Base-by-base conservation (phyloP, 2,329 filamentous ascomycete species). In the Davidsoniella neocaledoniae region DNA sequence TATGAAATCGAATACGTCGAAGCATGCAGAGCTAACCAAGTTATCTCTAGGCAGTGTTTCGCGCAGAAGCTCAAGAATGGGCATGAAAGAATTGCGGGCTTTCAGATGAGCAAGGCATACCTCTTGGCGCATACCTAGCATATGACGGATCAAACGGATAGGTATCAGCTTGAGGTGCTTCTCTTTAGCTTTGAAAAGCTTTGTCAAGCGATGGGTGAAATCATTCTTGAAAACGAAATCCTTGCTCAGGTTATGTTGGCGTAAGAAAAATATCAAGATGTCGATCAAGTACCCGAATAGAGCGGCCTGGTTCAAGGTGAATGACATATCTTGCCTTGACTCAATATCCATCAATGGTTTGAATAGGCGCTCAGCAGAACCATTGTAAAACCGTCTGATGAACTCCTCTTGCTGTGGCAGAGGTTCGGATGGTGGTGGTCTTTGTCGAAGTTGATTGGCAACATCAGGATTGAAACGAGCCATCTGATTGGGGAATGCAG, bases 131-230 rank as follows among this genome's bases (percentile, higher is more conserved):
- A 94, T 72, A 43, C 80, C 79, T 52, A 95, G 75, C 54, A 94
- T 76, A 42, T 84, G 85, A 33, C 90, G 83, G 68, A 96, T 90
- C 66, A 94, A 95, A 61, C 94, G 91, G 56, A 98, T 75, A 5
- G 88, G 86, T 58, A 86, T 85, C 88, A 98, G 75, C 64, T 90
- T 88, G 55, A 98, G 68, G 62, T 94, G 88, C 68, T 96, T 96
- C 64, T 96, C 86, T 8, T 80, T 80, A 53, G 82, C 88, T 42
- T 71, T 70, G 56, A 98, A 74, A 54, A 98, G 74, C 63, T 94
- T 86, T 45, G 81, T 80, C 54, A 95, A 81, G 39, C 88, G 78
- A 54, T 79, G 74, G 6, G 83, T 79, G 42, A 96, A 71, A 51
- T 83, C 80, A 63, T 95, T 78, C 9, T 77, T 77, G 54, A 94